phyloP scores from a whole-genome alignment of 2,329 filamentous ascomycete genomes.

The Fusarium siculi region DNA sequence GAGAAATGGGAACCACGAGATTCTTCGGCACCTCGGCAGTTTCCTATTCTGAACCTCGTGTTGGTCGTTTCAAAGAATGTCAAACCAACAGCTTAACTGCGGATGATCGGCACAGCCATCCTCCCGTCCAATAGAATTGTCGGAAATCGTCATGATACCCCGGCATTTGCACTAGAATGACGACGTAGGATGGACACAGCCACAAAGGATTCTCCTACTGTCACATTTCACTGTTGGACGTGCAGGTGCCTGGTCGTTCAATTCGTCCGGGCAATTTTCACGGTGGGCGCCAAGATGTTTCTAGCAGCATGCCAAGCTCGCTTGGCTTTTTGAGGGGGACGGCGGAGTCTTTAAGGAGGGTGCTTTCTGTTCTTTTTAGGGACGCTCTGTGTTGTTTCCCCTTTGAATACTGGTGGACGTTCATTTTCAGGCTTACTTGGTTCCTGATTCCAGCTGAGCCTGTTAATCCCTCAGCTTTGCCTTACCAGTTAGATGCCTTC shows the following conservation, averaged over 20 bases:
- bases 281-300: constrained; percentile 1
- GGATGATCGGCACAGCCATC: background rate
- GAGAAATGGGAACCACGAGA: background rate
- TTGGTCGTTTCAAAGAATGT: background rate
- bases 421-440: no score
- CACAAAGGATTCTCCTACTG: background rate
- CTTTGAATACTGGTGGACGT: background rate
- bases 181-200: background rate
- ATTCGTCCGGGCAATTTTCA: background rate
- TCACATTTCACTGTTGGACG: background rate
- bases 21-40: background rate
- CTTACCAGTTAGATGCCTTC: fast-evolving
- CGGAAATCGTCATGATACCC: background rate
- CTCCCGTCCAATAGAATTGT: background rate
- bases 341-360: background rate
- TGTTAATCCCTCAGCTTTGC: background rate
- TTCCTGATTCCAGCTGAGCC: background rate
- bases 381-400: background rate
- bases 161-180: background rate
- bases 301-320: constrained; percentile 6
- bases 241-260: background rate
- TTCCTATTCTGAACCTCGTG: background rate
- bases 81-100: background rate
- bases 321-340: background rate
- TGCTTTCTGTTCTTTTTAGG: background rate